A percentile compares a stretch with the other conserved stretches of the same genome.
Conservation (phyloP, 2,329 filamentous ascomycete genomes). For the Aspergillus novofumigatus region DNA sequence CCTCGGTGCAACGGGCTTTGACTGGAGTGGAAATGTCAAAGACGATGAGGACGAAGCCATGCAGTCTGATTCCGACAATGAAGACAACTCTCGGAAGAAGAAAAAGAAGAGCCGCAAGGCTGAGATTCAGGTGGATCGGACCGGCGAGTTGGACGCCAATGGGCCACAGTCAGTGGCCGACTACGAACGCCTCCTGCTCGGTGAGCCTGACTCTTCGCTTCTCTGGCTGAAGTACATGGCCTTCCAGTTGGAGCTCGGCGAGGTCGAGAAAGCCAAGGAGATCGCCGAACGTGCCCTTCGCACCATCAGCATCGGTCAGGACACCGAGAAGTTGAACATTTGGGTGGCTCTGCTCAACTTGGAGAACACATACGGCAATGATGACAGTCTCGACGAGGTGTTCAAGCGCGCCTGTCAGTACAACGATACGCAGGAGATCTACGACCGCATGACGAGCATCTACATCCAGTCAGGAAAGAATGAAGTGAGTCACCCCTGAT, state of each 20-base stretch:
- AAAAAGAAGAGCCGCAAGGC: conserved; percentile 73
- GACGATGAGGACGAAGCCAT: conserved; percentile 45
- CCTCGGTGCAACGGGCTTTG: conserved; percentile 72
- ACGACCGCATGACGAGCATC: conserved; percentile 86
- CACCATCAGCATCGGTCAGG: conserved; percentile 86
- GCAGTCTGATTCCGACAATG: conserved; percentile 50
- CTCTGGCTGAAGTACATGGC: conserved; percentile 98
- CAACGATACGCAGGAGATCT: conserved; percentile 85
- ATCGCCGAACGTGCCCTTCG: conserved; percentile 86
- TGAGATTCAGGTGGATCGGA: conserved; percentile 79
- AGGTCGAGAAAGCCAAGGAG: conserved; percentile 80
- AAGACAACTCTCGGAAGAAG: conserved; percentile 48
- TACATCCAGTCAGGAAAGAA: conserved; percentile 89
- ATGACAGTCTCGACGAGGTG: conserved; percentile 75
- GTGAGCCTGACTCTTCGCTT: conserved; percentile 86
- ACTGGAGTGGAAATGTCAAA: conserved; percentile 73
- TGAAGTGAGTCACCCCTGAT: conserved; percentile 57
- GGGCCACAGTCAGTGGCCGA: conserved; percentile 88
- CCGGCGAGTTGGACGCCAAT: conserved; percentile 82
- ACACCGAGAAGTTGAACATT: conserved; percentile 88
- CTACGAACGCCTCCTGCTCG: conserved; percentile 87
- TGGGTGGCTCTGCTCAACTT: conserved; percentile 95
- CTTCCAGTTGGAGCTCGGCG: conserved; percentile 91
- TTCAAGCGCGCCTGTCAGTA: conserved; percentile 93
- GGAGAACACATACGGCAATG: conserved; percentile 83